Percentiles rank a stretch among this genome's conserved stretches.
phyloP scores from a whole-genome alignment of 345 rosid genomes.

The Brassica rapa region DNA sequence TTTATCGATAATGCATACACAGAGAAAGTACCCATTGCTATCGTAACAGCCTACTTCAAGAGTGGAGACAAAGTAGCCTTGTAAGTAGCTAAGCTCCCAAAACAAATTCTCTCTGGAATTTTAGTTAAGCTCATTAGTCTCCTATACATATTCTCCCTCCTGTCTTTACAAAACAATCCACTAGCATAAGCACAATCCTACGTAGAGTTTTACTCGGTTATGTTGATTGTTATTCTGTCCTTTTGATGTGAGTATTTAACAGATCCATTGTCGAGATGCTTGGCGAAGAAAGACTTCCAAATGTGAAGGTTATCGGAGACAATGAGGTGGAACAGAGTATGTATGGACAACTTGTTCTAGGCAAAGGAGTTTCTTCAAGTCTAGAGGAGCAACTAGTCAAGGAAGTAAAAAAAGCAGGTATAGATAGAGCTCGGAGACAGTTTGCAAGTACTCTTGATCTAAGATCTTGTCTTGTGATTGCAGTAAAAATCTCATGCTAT shows the following conservation, averaged over 20 bases:
- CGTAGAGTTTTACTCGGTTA: background rate
- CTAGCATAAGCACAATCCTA: background rate
- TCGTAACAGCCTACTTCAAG: constrained; percentile 64
- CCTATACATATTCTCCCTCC: background rate
- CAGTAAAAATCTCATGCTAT: constrained; percentile 9
- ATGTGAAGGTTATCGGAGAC: constrained; percentile 62
- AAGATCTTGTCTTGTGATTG: constrained; percentile 15
- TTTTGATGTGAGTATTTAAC: constrained; percentile 5
- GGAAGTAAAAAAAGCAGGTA: constrained; percentile 85
- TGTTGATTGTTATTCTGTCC: background rate
- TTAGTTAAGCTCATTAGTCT: background rate
- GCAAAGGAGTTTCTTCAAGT: constrained; percentile 59
- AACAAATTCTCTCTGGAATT: background rate
- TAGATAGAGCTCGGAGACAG: background rate
- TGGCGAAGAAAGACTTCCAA: constrained; percentile 65
- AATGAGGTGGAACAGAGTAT: constrained; percentile 73
- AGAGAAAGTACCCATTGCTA: constrained; percentile 64
- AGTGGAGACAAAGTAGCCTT: constrained; percentile 78
- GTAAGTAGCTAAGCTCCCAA: constrained; percentile 41
- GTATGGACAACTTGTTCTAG: constrained; percentile 76
- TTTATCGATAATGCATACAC: constrained; percentile 68
- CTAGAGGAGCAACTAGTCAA: constrained; percentile 72
- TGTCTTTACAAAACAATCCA: background rate
- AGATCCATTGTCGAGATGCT: constrained; percentile 82
- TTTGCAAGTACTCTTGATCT: background rate